Conservation (phyloP, 768 basidiomycete genomes). For the Pisolithus marmoratus region DNA sequence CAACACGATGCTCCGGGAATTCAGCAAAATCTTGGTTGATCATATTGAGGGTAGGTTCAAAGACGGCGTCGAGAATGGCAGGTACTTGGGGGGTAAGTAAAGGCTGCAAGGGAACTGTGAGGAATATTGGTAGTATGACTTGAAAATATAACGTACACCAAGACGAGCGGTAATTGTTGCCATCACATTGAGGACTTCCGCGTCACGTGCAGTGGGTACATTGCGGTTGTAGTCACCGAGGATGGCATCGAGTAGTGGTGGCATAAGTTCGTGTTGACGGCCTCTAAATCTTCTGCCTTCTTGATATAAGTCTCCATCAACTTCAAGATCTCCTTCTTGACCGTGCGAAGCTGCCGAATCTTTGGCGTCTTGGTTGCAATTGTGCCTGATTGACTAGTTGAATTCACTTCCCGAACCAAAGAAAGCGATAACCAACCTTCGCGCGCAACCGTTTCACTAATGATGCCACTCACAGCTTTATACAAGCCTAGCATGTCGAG, state of each 20-base stretch:
- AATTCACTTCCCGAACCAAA: not conserved
- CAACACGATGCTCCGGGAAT: slow-evolving; percentile 94
- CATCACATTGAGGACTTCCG: slow-evolving; percentile 97
- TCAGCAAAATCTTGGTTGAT: slow-evolving; percentile 99
- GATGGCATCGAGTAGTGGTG: slow-evolving; percentile 91
- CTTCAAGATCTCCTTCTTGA: slow-evolving; percentile 97
- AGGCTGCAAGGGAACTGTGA: slow-evolving; percentile 39
- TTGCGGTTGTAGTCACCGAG: slow-evolving; percentile 97
- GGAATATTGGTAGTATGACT: not conserved
- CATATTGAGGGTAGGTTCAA: slow-evolving; percentile 96
- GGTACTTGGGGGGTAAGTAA: slow-evolving; percentile 91
- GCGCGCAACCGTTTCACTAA: slow-evolving; percentile 85
- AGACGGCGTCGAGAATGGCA: slow-evolving; percentile 92
- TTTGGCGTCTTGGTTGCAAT: slow-evolving; percentile 97
- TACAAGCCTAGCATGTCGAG: slow-evolving; percentile 97
- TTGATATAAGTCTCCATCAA: slow-evolving; percentile 97
- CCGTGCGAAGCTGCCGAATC: slow-evolving; percentile 87
- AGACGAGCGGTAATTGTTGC: slow-evolving; percentile 86
- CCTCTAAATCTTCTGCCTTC: slow-evolving; percentile 94
- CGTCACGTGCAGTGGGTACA: slow-evolving; percentile 88
- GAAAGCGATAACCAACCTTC: slow-evolving; percentile 49
- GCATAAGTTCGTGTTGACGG: slow-evolving; percentile 91
- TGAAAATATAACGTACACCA: slow-evolving; percentile 53
- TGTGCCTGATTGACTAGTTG: slow-evolving; percentile 44
- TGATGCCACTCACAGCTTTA: slow-evolving; percentile 94